Evolutionary conservation across 495 filamentous ascomycete genomes (phyloP).

Genomic region (Xylaria castorea): DNA sequence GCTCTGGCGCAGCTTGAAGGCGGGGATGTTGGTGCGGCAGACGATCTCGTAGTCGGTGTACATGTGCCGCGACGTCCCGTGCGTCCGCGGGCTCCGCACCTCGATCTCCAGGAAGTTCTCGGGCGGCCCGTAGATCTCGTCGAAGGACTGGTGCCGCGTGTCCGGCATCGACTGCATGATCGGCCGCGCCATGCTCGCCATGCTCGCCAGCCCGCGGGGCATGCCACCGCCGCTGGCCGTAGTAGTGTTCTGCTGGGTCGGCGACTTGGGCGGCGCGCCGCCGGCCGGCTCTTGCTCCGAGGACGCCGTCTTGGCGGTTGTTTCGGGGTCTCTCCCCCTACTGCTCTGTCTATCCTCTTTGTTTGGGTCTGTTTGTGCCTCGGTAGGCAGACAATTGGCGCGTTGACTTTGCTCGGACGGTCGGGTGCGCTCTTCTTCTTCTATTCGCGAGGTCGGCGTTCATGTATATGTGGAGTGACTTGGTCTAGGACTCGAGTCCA

Average conservation of each 20-base stretch:
- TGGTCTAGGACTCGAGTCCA: no score
- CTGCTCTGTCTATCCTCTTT: conserved; percentile 21
- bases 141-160: conserved; percentile 89
- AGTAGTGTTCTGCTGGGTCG: conserved; percentile 31
- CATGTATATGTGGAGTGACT: not conserved
- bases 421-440: not conserved
- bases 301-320: conserved; percentile 51
- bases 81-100: conserved; percentile 91
- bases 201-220: conserved; percentile 38
- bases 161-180: conserved; percentile 84
- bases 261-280: conserved; percentile 43
- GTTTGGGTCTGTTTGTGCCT: conserved; percentile 20
- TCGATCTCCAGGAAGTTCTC: conserved; percentile 99
- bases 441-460: not conserved
- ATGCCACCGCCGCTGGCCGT: conserved; percentile 27
- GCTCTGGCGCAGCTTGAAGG: conserved; percentile 87
- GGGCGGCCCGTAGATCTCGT: conserved; percentile 98
- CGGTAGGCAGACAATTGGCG: not conserved
- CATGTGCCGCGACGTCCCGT: conserved; percentile 92
- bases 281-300: conserved; percentile 36
- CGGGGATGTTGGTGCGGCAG: conserved; percentile 97
- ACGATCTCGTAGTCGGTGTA: conserved; percentile 99
- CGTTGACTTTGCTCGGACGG: not conserved
- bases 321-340: conserved; percentile 34
- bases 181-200: conserved; percentile 54